Percentiles rank a stretch among this genome's conserved stretches.
Evolutionary conservation across 805 yeast species (phyloP).

Genomic region (Candida krabiensis): DNA sequence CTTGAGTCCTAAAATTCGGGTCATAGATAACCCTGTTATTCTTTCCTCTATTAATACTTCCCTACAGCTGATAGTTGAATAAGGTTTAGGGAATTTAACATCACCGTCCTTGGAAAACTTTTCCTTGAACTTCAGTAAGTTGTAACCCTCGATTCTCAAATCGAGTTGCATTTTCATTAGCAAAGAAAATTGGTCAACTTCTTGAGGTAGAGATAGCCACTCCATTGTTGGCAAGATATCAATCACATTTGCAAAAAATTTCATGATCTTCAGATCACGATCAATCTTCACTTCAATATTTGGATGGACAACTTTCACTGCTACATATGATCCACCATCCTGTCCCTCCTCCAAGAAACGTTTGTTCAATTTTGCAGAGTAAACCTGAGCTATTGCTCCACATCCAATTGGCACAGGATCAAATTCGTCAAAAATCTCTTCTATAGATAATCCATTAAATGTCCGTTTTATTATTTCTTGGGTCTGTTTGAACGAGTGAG

Average conservation of each 20-base stretch:
- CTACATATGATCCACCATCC: constrained; percentile 60
- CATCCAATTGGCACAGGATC: constrained; percentile 80
- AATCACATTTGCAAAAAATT: constrained; percentile 68
- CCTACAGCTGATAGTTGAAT: constrained; percentile 60
- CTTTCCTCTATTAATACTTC: constrained; percentile 83
- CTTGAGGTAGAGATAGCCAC: constrained; percentile 94
- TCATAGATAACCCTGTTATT: constrained; percentile 82
- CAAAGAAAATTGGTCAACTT: constrained; percentile 81
- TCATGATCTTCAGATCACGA: constrained; percentile 84
- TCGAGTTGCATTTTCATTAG: constrained; percentile 91
- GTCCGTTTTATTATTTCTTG: constrained; percentile 56
- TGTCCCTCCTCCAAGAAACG: constrained; percentile 32
- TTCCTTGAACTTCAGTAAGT: constrained; percentile 66
- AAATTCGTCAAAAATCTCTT: constrained; percentile 80
- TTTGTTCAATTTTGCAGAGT: constrained; percentile 63
- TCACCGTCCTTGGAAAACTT: constrained; percentile 61
- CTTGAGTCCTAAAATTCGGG: constrained; percentile 54
- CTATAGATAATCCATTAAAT: constrained; percentile 53
- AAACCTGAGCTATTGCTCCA: constrained; percentile 99
- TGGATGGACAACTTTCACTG: constrained; percentile 93
- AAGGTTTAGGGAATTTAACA: constrained; percentile 80
- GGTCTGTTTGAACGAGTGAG: constrained; percentile 68
- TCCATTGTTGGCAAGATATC: constrained; percentile 90
- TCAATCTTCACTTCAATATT: constrained; percentile 67
- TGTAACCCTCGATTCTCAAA: constrained; percentile 83